A percentile compares a stretch with the other conserved stretches of the same genome.
Evolutionary conservation across 2,329 filamentous ascomycete species (phyloP).

Genomic region (Alternaria longipes): DNA sequence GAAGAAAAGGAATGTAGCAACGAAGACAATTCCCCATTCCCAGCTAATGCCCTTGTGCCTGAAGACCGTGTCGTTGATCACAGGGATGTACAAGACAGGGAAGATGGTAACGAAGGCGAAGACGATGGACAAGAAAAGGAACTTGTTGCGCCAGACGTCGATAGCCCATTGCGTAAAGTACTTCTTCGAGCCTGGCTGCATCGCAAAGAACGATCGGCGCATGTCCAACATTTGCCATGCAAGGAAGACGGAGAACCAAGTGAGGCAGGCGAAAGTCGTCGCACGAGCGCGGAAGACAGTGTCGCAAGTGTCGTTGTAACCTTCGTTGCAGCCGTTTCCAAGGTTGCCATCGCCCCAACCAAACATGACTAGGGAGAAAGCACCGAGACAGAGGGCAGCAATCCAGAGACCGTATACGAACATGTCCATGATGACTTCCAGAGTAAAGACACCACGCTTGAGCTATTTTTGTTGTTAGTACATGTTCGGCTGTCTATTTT

Average conservation of each 20-base stretch:
- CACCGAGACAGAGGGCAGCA: slow-evolving; percentile 43
- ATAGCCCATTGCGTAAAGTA: slow-evolving; percentile 68
- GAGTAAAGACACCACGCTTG: slow-evolving; percentile 47
- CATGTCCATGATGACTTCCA: slow-evolving; percentile 49
- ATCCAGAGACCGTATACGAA: slow-evolving; percentile 49
- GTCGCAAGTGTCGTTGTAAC: slow-evolving; percentile 38
- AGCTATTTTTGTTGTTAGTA: slow-evolving; percentile 20
- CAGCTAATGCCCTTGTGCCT: slow-evolving; percentile 71
- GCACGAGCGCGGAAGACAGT: slow-evolving; percentile 65
- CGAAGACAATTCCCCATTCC: slow-evolving; percentile 75
- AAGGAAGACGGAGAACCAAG: slow-evolving; percentile 78
- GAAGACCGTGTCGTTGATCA: slow-evolving; percentile 71
- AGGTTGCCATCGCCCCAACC: slow-evolving; percentile 46
- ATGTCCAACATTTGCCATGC: slow-evolving; percentile 78
- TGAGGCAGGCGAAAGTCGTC: slow-evolving; percentile 77
- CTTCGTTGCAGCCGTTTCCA: slow-evolving; percentile 44
- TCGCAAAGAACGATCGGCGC: slow-evolving; percentile 76
- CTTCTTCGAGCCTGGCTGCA: slow-evolving; percentile 69
- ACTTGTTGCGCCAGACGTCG: slow-evolving; percentile 76
- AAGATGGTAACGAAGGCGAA: slow-evolving; percentile 44
- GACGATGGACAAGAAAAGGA: slow-evolving; percentile 61
- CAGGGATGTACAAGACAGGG: slow-evolving; percentile 68
- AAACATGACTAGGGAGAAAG: slow-evolving; percentile 48
- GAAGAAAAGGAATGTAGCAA: slow-evolving; percentile 71
- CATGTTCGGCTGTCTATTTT: neutral